Percentiles rank a stretch among this genome's conserved stretches.
Conservation (phyloP, 2,329 filamentous ascomycete genomes). For the Hypocrella siamensis region DNA sequence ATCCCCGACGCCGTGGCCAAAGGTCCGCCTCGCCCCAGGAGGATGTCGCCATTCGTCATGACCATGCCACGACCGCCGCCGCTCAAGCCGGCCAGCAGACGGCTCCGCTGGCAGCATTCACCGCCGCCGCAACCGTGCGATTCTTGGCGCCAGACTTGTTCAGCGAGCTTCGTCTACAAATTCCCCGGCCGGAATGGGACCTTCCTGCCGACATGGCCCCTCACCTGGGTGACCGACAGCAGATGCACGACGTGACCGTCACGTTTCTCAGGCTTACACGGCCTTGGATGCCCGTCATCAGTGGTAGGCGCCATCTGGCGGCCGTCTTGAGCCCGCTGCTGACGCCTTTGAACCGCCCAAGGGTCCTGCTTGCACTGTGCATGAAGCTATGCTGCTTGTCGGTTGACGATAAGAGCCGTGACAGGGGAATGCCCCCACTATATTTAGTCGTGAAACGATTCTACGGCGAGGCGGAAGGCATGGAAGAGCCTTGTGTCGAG, state of each 20-base stretch:
- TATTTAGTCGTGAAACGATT: background rate
- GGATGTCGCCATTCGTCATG: background rate
- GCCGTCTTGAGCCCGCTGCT: conserved; percentile 1
- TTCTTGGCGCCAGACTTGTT: background rate
- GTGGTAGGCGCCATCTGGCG: background rate
- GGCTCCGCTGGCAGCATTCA: background rate
- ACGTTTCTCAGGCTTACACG: background rate
- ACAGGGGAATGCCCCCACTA: background rate
- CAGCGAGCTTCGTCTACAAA: background rate
- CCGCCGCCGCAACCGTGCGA: background rate
- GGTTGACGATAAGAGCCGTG: background rate
- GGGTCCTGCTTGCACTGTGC: background rate
- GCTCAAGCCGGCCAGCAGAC: background rate
- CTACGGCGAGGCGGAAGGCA: background rate
- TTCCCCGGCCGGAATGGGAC: conserved; percentile 1
- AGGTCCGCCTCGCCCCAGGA: background rate
- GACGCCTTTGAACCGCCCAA: background rate
- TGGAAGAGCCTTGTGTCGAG: background rate
- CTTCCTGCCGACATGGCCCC: background rate
- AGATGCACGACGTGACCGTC: background rate
- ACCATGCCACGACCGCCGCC: background rate
- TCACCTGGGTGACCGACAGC: background rate
- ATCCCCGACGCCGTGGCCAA: background rate
- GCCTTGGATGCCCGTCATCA: background rate
- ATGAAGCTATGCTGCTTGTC: conserved; percentile 1